phyloP scores from a whole-genome alignment of 495 filamentous ascomycete species.

The Podospora sp. region DNA sequence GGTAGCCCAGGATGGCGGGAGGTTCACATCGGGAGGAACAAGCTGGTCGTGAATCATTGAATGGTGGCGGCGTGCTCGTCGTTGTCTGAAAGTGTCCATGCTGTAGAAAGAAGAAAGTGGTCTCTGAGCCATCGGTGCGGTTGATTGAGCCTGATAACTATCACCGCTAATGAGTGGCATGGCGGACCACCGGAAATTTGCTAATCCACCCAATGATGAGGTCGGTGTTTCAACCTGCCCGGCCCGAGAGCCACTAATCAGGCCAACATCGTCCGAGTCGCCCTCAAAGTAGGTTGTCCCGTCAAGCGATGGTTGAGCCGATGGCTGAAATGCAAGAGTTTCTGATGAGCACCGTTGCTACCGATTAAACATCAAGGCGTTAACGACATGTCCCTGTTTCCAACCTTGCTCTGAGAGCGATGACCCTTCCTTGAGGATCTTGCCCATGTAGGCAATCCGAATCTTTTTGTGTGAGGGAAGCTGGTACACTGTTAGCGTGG shows the following conservation, averaged over 20 bases:
- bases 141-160: background rate
- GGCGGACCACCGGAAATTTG: background rate
- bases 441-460: conserved; percentile 76
- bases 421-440: conserved; percentile 68
- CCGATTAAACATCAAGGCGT: conserved; percentile 70
- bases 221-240: background rate
- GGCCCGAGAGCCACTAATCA: background rate
- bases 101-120: background rate
- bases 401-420: conserved; percentile 71
- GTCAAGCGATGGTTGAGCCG: background rate
- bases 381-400: conserved; percentile 74
- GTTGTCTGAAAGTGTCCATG: background rate
- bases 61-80: background rate
- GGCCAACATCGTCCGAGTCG: background rate
- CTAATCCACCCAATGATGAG: background rate
- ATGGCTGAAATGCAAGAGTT: conserved; percentile 1
- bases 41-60: background rate
- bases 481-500: conserved; percentile 24
- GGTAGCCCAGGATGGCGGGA: background rate
- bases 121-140: background rate
- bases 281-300: background rate
- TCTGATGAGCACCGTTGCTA: conserved; percentile 33
- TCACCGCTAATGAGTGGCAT: background rate
- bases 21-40: background rate
- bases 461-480: conserved; percentile 59